Evolutionary conservation across 768 basidiomycete species (phyloP), one percentile per base, ranked within the genome.

Genomic region (Pisolithus albus): DNA sequence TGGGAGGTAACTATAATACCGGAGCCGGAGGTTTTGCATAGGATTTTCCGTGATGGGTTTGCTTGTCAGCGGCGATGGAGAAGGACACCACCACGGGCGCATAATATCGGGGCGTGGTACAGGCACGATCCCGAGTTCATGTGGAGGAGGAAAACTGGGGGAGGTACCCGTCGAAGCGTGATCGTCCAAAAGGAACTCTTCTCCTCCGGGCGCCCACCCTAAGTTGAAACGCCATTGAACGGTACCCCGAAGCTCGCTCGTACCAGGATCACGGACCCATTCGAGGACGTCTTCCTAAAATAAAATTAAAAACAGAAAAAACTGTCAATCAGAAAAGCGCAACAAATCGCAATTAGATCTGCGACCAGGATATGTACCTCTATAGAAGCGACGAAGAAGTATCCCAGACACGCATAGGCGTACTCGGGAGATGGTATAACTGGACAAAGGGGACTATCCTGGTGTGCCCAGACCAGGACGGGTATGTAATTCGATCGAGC

Each of bases 131-230:
- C 56, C 42, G 15, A 15, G 10, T 44, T 13, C 23, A 4, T 13
- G 11, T 4, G 43, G 24, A n/a, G 11, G 23, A 24, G n/a, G 7
- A 15, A 26, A 16, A 26, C 28, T 15, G 5, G 26, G 43, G 16
- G 43, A 16, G 11, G 13, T 34, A 13, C 13, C 34, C 34, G 11
- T 15, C 13, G 11, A 11, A 13, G 11, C 13, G 15, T 34, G 34
- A n/a, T 45, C 21, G 24, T 28, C 43, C 18, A 51, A 64, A 60
- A 66, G 56, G 30, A 56, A 55, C 21, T 74, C 70, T 60, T 81
- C 78, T 3, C 78, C 79, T 21, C 78, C 79, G 5, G 72, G 63
- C 10, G 68, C 69, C 80, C 80, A 82, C 46, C 68, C 59, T 24
- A 78, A 67, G n/a, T 62, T 66, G 39, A 80, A 65, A 40, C 56